Conservation (phyloP, 495 filamentous ascomycete genomes). For the Aspergillus olivimuriae region DNA sequence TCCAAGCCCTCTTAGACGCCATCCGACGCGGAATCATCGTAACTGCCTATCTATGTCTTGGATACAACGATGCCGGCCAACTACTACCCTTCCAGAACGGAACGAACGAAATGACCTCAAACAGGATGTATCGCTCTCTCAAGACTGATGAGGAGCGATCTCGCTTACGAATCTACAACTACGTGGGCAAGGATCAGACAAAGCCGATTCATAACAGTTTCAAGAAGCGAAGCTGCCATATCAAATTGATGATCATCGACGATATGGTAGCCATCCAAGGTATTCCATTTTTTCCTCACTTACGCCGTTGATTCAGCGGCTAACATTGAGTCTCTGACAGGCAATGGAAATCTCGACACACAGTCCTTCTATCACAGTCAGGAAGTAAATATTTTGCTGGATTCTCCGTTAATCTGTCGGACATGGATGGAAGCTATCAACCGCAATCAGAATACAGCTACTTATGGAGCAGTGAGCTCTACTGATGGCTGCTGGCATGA, state of each 20-base stretch:
- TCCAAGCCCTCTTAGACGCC: conserved; percentile 55
- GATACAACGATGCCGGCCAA: conserved; percentile 74
- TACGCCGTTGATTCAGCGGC: not conserved
- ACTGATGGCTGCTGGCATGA: conserved; percentile 53
- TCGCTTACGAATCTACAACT: conserved; percentile 54
- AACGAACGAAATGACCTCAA: conserved; percentile 64
- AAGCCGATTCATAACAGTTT: conserved; percentile 54
- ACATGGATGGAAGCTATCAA: conserved; percentile 56
- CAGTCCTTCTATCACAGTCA: conserved; percentile 73
- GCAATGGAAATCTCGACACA: conserved; percentile 77
- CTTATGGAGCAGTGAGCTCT: conserved; percentile 50
- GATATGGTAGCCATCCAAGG: conserved; percentile 57
- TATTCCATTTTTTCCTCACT: conserved; percentile 3
- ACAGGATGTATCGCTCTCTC: conserved; percentile 49
- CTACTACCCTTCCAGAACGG: conserved; percentile 69
- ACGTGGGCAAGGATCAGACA: conserved; percentile 67
- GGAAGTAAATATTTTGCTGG: conserved; percentile 70
- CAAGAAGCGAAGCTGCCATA: conserved; percentile 61
- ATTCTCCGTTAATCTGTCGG: conserved; percentile 51
- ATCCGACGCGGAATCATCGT: conserved; percentile 60
- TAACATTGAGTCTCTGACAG: conserved; percentile 23
- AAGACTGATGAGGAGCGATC: conserved; percentile 33
- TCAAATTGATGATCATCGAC: conserved; percentile 73
- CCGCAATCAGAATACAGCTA: conserved; percentile 64
- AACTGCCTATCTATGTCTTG: conserved; percentile 63